These are phyloP conservation scores for Myriosclerotinia scirpicola DNA, from an alignment of 2,329 filamentous ascomycete genomes.

Conservation along the genomic window DNA sequence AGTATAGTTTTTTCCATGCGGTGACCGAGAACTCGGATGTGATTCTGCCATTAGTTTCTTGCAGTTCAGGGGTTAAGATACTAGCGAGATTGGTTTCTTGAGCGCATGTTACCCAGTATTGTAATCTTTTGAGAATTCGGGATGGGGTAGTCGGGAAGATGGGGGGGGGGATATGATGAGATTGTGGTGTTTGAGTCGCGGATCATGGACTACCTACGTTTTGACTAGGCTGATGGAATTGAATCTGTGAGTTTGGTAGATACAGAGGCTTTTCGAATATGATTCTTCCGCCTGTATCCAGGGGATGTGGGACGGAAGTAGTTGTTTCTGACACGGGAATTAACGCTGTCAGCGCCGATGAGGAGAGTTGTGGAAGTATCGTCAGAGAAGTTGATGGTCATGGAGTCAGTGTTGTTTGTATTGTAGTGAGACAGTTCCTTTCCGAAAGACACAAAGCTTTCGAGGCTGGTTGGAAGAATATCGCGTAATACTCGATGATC, in stretches of 20 bases:
- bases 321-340: slow-evolving; percentile 10
- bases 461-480: slow-evolving; percentile 47
- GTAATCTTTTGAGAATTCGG: no score
- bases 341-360: background rate
- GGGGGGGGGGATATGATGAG: background rate
- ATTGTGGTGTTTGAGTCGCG: background rate
- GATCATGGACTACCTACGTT: background rate
- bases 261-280: slow-evolving; percentile 46
- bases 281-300: slow-evolving; percentile 44
- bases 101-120: no score
- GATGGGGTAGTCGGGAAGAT: background rate
- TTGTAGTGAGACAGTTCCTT: slow-evolving; percentile 4
- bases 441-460: slow-evolving; percentile 41
- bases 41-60: no score
- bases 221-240: slow-evolving; percentile 23
- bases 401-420: slow-evolving; percentile 17
- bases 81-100: no score
- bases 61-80: no score
- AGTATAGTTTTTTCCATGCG: no score
- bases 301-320: slow-evolving; percentile 38
- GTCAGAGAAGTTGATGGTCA: slow-evolving; percentile 40
- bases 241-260: slow-evolving; percentile 31
- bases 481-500: slow-evolving; percentile 41
- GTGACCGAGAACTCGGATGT: no score
- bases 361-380: slow-evolving; percentile 32